Conservation (phyloP, 2,329 filamentous ascomycete genomes). For the Rhynchosporium graminicola region DNA sequence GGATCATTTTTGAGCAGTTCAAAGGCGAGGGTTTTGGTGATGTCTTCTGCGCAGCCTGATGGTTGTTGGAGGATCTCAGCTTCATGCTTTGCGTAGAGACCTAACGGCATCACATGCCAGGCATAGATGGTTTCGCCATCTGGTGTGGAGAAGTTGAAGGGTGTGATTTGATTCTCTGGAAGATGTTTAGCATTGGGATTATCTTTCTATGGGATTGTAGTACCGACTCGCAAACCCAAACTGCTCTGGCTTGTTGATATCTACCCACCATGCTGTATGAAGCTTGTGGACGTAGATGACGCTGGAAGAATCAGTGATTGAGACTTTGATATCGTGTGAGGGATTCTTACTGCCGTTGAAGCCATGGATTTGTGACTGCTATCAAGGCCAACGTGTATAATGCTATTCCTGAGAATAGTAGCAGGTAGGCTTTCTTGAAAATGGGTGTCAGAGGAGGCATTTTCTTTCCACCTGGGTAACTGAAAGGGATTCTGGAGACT, state of each 20-base stretch:
- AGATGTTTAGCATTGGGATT: neutral
- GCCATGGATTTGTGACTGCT: slow-evolving; percentile 63
- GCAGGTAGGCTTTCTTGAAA: slow-evolving; percentile 50
- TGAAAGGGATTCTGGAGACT: neutral
- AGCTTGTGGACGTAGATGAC: slow-evolving; percentile 82
- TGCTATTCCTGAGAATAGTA: slow-evolving; percentile 59
- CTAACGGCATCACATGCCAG: slow-evolving; percentile 86
- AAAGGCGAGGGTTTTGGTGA: slow-evolving; percentile 60
- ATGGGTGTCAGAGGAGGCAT: slow-evolving; percentile 45
- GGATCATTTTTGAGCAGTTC: slow-evolving; percentile 63
- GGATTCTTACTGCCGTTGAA: slow-evolving; percentile 75
- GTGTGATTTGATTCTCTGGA: slow-evolving; percentile 81
- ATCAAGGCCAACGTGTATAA: slow-evolving; percentile 69
- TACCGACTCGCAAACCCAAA: slow-evolving; percentile 82
- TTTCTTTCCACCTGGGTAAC: neutral
- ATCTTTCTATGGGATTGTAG: neutral
- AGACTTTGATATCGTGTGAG: neutral
- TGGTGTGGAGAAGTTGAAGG: slow-evolving; percentile 73
- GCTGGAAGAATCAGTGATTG: slow-evolving; percentile 41
- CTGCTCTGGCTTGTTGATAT: slow-evolving; percentile 73
- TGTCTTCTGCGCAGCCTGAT: slow-evolving; percentile 46
- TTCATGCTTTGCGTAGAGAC: slow-evolving; percentile 74
- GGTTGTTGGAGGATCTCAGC: slow-evolving; percentile 55
- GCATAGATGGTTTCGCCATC: slow-evolving; percentile 80
- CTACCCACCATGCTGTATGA: slow-evolving; percentile 69